These are phyloP conservation scores for Leccinellum luteum DNA, from an alignment of 768 basidiomycete species.

Conservation along the genomic window DNA sequence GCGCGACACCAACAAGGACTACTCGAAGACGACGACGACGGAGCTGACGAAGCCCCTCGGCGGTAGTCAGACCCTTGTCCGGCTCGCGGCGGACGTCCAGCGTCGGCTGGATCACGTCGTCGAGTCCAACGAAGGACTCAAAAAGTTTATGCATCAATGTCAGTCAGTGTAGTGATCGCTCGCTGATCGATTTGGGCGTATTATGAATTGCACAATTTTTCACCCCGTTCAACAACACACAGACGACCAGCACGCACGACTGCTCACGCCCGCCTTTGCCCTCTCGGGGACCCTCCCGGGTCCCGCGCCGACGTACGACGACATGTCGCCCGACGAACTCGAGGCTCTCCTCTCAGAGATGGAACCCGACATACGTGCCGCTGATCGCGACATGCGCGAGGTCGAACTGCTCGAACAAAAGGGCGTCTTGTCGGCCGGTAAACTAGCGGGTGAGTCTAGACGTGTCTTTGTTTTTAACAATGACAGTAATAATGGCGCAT, in stretches of 20 bases:
- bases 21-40: conserved; percentile 25
- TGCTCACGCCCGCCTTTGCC: conserved; percentile 73
- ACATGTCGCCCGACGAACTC: conserved; percentile 65
- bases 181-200: too few species aligned
- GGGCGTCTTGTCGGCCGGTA: conserved; percentile 71
- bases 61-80: conserved; percentile 52
- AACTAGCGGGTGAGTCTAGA: conserved; percentile 49
- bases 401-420: conserved; percentile 68
- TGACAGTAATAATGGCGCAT: not conserved
- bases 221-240: too few species aligned
- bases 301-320: conserved; percentile 52
- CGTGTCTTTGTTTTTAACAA: not conserved
- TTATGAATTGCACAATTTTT: too few species aligned
- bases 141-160: conserved; percentile 76
- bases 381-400: conserved; percentile 79
- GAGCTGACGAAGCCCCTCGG: conserved; percentile 42
- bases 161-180: not conserved
- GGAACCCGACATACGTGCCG: conserved; percentile 80
- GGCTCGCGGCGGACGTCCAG: conserved; percentile 61
- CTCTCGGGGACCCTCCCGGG: conserved; percentile 59
- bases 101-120: conserved; percentile 54
- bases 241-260: conserved; percentile 79
- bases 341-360: conserved; percentile 73
- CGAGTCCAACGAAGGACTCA: conserved; percentile 67
- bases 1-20: conserved; percentile 41